Evolutionary conservation across 1,284 basidiomycete species (phyloP).

Genomic region (Trichosporon coremiiforme): DNA sequence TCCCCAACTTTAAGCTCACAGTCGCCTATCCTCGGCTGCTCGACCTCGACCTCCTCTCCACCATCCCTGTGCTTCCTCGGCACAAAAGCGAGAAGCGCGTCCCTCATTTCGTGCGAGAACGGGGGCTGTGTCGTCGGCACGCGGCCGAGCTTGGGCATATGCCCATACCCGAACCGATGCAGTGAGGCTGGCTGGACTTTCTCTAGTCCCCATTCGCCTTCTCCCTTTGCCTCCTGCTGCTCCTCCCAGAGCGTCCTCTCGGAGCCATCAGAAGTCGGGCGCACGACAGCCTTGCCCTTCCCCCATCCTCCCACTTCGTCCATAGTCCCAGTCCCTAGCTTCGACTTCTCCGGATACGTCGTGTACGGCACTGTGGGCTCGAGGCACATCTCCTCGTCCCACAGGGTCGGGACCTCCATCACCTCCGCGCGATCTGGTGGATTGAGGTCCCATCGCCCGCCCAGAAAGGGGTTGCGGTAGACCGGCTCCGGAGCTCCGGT

Average conservation of each 20-base stretch:
- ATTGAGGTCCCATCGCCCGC: too few species aligned
- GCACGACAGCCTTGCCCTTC: too few species aligned
- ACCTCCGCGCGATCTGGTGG: too few species aligned
- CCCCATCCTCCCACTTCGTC: too few species aligned
- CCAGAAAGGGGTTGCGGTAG: constrained; percentile 26
- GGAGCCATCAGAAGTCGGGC: background rate
- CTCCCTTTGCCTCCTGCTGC: constrained; percentile 19
- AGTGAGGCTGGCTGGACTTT: background rate
- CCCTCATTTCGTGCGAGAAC: constrained; percentile 21
- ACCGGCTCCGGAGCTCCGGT: constrained; percentile 46
- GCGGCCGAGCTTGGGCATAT: background rate
- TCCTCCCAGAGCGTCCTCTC: background rate
- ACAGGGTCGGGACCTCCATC: constrained; percentile 44
- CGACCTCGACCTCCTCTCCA: background rate
- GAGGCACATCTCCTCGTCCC: constrained; percentile 46
- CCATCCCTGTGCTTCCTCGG: constrained; percentile 15
- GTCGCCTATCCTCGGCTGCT: background rate
- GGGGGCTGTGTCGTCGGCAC: background rate
- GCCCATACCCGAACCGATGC: background rate
- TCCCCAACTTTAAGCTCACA: constrained; percentile 27
- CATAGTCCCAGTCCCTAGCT: background rate
- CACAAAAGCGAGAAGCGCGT: constrained; percentile 19
- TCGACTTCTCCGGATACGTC: background rate
- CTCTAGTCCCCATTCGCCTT: background rate
- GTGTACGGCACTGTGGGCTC: constrained; percentile 15